Conservation (phyloP, 1,139 yeast genomes). For the Debaryomyces udenii region DNA sequence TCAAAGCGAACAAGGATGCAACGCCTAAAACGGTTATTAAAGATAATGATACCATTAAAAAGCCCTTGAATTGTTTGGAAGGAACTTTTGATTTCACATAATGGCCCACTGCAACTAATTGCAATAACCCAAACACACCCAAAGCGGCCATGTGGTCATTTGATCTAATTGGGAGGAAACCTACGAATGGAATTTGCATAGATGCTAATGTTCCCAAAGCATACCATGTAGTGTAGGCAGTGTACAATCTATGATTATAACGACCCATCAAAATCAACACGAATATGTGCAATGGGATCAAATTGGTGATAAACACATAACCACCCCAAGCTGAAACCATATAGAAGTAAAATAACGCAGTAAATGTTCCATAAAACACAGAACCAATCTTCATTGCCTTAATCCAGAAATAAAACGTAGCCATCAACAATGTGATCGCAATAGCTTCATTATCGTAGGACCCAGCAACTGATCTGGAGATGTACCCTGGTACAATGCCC, state of each 20-base stretch:
- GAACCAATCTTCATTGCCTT: conserved; percentile 91
- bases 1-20: conserved; percentile 72
- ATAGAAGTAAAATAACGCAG: conserved; percentile 91
- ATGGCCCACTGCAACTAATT: conserved; percentile 85
- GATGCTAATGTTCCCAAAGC: conserved; percentile 95
- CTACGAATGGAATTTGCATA: conserved; percentile 99
- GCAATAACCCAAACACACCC: conserved; percentile 95
- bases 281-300: conserved; percentile 94
- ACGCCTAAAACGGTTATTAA: conserved; percentile 64
- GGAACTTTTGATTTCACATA: conserved; percentile 78
- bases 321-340: conserved; percentile 99
- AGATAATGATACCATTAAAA: conserved; percentile 63
- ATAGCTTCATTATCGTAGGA: conserved; percentile 99
- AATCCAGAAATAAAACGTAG: conserved; percentile 95
- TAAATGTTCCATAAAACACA: conserved; percentile 76
- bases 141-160: conserved; percentile 98
- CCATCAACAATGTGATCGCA: conserved; percentile 94
- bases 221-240: conserved; percentile 96
- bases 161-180: conserved; percentile 93
- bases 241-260: conserved; percentile 77
- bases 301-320: conserved; percentile 95
- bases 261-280: conserved; percentile 93
- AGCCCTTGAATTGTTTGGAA: conserved; percentile 71
- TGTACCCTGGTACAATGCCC: conserved; percentile 98
- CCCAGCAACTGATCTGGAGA: conserved; percentile 97